Evolutionary conservation across 1,139 yeast genomes (phyloP), one percentile per base, ranked within the genome.

Genomic region (Torulaspora pretoriensis): DNA sequence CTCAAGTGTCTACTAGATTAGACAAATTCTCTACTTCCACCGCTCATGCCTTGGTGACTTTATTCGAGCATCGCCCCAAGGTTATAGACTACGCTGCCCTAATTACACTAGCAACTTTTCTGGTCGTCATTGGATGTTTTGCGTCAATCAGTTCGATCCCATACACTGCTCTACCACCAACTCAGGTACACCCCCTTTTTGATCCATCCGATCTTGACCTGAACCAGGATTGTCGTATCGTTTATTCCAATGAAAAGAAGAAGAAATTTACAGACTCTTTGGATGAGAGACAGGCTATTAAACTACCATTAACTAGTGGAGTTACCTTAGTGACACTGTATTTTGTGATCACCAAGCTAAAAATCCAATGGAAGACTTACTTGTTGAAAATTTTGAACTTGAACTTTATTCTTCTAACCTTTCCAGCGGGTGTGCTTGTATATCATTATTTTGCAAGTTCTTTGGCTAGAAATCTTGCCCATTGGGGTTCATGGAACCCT

Each of bases 121-220:
- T 47, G 12, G 51, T 53, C 3, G 39, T 49, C 2, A 14, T 54
- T 23, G 62, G 59, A 2, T 45, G 59, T 8, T 51, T 56, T 38
- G 47, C 52, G 4, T 52, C 59, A 1, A 44, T 58, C 8, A 35
- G 39, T 7, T 51, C 57, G 6, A 56, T 58, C 33, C 62, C 61
- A 12, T 51, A 50, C 25, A 58, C 60, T 22, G 59, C 62, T 10
- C 41, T 56, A 36, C 59, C 62, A 16, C 60, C 62, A 26, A 56
- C 60, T 4, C 47, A 46, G 12, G 36, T 43, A 12, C 58, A 58
- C 42, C 50, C 51, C 2, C 35, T 53, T 37, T 58, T 53, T 42
- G 60, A 58, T 36, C 57, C 59, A n/a, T 45, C 52, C 8, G 62
- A 58, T 45, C 47, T 51, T 27, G 57, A 54, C 39, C 14, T 54